phyloP scores from a whole-genome alignment of 2,329 filamentous ascomycete species.

The Paradendryphiella salina region DNA sequence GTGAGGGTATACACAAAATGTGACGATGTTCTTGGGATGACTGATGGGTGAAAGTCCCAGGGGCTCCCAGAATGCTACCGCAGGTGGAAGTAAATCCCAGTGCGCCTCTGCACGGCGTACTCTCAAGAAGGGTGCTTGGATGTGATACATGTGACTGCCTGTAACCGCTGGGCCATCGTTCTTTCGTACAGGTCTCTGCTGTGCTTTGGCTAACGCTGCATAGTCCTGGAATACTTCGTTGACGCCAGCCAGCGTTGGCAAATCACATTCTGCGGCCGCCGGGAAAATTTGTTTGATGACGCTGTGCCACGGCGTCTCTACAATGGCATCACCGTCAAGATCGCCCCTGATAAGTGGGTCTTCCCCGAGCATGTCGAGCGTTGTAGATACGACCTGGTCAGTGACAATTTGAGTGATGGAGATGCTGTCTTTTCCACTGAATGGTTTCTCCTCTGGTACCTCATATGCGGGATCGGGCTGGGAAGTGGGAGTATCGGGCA shows the following conservation, averaged over 20 bases:
- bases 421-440: slow-evolving; percentile 63
- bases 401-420: slow-evolving; percentile 71
- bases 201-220: slow-evolving; percentile 39
- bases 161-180: slow-evolving; percentile 36
- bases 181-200: slow-evolving; percentile 41
- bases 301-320: slow-evolving; percentile 28
- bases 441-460: slow-evolving; percentile 31
- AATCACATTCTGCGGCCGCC: slow-evolving; percentile 37
- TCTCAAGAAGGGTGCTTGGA: slow-evolving; percentile 71
- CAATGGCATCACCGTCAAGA: slow-evolving; percentile 15
- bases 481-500: slow-evolving; percentile 43
- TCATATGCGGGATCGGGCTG: slow-evolving; percentile 36
- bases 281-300: slow-evolving; percentile 39
- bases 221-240: slow-evolving; percentile 52
- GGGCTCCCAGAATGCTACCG: slow-evolving; percentile 79
- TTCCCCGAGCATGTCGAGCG: slow-evolving; percentile 41
- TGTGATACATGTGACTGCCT: slow-evolving; percentile 44
- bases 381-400: slow-evolving; percentile 66
- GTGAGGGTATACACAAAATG: slow-evolving; percentile 71
- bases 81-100: slow-evolving; percentile 74
- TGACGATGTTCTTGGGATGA: slow-evolving; percentile 70
- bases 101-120: slow-evolving; percentile 69
- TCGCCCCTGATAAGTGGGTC: background rate
- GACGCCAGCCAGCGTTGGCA: slow-evolving; percentile 43
- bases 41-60: slow-evolving; percentile 72